Percentiles rank a stretch among this genome's conserved stretches.
Conservation (phyloP, 2,329 filamentous ascomycete species). For the Falciphora oryzae region DNA sequence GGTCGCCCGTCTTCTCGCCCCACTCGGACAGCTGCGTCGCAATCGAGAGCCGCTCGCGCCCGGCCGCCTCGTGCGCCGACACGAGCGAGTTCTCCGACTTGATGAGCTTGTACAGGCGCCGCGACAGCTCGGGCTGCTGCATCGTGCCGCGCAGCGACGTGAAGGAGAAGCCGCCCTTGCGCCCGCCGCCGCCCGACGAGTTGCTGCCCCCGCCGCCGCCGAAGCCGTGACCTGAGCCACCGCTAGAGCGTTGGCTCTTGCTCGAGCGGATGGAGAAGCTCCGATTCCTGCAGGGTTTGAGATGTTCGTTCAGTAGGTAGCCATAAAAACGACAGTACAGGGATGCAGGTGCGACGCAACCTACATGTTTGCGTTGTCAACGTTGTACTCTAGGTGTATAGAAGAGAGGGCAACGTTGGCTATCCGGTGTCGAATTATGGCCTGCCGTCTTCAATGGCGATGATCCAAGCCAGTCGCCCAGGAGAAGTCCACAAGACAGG, state of each 20-base stretch:
- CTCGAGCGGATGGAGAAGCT: constrained; percentile 68
- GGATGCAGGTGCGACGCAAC: neutral
- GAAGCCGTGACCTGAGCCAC: constrained; percentile 32
- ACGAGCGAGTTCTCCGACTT: constrained; percentile 92
- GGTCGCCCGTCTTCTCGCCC: constrained; percentile 88
- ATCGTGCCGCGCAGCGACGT: constrained; percentile 76
- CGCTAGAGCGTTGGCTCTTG: constrained; percentile 37
- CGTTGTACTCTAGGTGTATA: neutral
- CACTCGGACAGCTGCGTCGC: constrained; percentile 91
- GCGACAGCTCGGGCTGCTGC: constrained; percentile 86
- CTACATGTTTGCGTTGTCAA: neutral
- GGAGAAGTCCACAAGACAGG: neutral
- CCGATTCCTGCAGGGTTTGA: constrained; percentile 52
- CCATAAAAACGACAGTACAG: neutral
- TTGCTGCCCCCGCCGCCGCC: constrained; percentile 43
- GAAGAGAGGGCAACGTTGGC: neutral
- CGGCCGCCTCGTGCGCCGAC: constrained; percentile 75
- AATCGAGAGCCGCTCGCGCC: constrained; percentile 76
- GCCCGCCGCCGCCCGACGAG: constrained; percentile 29
- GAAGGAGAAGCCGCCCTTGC: constrained; percentile 71
- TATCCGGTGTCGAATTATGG: neutral
- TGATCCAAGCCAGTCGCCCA: neutral
- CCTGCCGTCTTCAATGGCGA: no score
- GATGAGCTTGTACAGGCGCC: constrained; percentile 84
- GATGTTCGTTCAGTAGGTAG: neutral